phyloP scores from a whole-genome alignment of 2,329 filamentous ascomycete species.

The Penicillium capsulatum region DNA sequence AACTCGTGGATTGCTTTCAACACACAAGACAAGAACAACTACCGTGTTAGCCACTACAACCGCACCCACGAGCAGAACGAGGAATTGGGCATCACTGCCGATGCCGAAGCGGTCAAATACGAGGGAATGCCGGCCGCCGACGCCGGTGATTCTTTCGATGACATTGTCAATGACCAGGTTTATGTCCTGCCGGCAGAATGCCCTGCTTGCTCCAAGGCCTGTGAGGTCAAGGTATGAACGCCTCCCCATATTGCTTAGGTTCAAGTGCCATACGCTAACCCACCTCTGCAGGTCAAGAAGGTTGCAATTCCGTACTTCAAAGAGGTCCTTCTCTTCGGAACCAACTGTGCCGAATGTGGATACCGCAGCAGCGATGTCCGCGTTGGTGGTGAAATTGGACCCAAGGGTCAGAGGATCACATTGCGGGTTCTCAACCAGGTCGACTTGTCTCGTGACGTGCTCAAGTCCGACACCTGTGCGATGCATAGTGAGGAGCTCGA shows the following conservation, averaged over 20 bases:
- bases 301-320: conserved; percentile 98
- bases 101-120: conserved; percentile 33
- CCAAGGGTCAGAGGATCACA: conserved; percentile 77
- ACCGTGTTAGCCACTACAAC: conserved; percentile 77
- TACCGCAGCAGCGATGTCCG: conserved; percentile 97
- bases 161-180: conserved; percentile 89
- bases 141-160: conserved; percentile 57
- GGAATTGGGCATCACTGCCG: conserved; percentile 66
- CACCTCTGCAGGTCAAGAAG: conserved; percentile 59
- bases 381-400: conserved; percentile 88
- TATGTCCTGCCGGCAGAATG: conserved; percentile 91
- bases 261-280: too few species aligned
- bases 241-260: conserved; percentile 2
- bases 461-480: conserved; percentile 91
- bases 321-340: conserved; percentile 93
- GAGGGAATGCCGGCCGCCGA: conserved; percentile 26
- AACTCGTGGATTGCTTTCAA: conserved; percentile 97
- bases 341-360: conserved; percentile 75
- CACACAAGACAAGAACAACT: conserved; percentile 74
- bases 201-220: conserved; percentile 81
- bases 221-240: conserved; percentile 74
- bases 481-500: conserved; percentile 82
- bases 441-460: conserved; percentile 85
- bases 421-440: conserved; percentile 64
- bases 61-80: conserved; percentile 84